Conservation (phyloP, 2,329 filamentous ascomycete genomes). For the Hymenoscyphus infarciens region DNA sequence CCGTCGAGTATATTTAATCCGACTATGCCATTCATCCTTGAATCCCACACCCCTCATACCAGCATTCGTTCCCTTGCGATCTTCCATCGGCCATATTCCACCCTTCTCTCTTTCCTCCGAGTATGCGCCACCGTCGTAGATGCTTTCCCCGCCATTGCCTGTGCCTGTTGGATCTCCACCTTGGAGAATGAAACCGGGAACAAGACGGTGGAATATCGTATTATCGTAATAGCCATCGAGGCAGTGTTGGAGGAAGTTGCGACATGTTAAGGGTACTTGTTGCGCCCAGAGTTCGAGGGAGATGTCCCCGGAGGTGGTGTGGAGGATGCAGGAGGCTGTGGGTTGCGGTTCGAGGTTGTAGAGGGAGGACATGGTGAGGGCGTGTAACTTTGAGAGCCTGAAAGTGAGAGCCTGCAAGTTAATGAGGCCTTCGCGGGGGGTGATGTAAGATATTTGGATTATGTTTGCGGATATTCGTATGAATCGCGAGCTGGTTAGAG, state of each 20-base stretch:
- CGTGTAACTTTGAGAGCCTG: conserved; percentile 11
- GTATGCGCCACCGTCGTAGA: conserved; percentile 80
- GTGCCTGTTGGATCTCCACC: conserved; percentile 93
- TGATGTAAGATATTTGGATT: not conserved
- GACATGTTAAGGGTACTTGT: conserved; percentile 84
- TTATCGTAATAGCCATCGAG: conserved; percentile 93
- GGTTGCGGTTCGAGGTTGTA: conserved; percentile 96
- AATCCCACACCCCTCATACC: conserved; percentile 58
- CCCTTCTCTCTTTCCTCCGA: conserved; percentile 39
- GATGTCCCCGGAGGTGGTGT: conserved; percentile 86
- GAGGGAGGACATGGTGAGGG: conserved; percentile 68
- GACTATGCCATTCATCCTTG: conserved; percentile 85
- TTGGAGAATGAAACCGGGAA: conserved; percentile 89
- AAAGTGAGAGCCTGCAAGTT: conserved; percentile 27
- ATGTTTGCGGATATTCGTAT: not conserved
- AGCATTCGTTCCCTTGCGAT: conserved; percentile 58
- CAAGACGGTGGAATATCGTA: conserved; percentile 89
- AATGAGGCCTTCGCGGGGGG: conserved; percentile 22
- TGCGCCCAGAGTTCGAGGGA: conserved; percentile 92
- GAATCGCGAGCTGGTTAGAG: not conserved
- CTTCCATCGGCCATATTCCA: conserved; percentile 53
- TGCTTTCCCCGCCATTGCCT: conserved; percentile 85
- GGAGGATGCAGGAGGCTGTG: conserved; percentile 84
- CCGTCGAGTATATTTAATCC: conserved; percentile 87
- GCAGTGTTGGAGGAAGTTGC: conserved; percentile 93